These are phyloP conservation scores for Penicillium waksmanii DNA, from an alignment of 495 filamentous ascomycete species.

Conservation along the genomic window DNA sequence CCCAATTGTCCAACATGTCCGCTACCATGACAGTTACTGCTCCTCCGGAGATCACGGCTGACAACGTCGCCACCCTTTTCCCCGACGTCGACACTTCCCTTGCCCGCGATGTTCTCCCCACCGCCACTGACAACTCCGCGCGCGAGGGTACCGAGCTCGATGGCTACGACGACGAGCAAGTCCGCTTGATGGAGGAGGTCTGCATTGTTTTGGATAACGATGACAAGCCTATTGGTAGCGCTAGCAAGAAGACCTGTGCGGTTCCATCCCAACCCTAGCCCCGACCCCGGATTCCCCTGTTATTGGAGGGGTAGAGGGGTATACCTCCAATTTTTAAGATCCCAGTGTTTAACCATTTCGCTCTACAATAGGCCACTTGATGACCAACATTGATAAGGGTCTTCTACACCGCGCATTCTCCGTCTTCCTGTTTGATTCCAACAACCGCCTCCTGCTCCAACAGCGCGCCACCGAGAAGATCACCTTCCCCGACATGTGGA, in stretches of 20 bases:
- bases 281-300: constrained; percentile 4
- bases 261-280: constrained; percentile 14
- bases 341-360: constrained; percentile 1
- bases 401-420: constrained; percentile 97
- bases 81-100: constrained; percentile 94
- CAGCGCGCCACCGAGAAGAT: constrained; percentile 97
- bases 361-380: constrained; percentile 76
- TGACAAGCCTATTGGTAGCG: constrained; percentile 92
- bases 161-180: constrained; percentile 97
- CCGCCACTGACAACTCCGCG: constrained; percentile 32
- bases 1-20: constrained; percentile 44
- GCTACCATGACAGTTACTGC: constrained; percentile 50
- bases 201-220: constrained; percentile 96
- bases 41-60: constrained; percentile 67
- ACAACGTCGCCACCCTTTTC: constrained; percentile 86
- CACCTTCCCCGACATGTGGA: constrained; percentile 99
- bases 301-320: constrained; percentile 16
- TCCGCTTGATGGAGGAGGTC: constrained; percentile 97
- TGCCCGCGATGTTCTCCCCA: constrained; percentile 61
- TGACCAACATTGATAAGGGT: constrained; percentile 95
- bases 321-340: neutral
- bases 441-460: constrained; percentile 89
- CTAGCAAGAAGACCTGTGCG: constrained; percentile 97
- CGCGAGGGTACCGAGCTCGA: constrained; percentile 54
- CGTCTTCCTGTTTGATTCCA: constrained; percentile 91